These are phyloP conservation scores for Penicillium crustosum DNA, from an alignment of 2,329 filamentous ascomycete species.

Conservation along the genomic window DNA sequence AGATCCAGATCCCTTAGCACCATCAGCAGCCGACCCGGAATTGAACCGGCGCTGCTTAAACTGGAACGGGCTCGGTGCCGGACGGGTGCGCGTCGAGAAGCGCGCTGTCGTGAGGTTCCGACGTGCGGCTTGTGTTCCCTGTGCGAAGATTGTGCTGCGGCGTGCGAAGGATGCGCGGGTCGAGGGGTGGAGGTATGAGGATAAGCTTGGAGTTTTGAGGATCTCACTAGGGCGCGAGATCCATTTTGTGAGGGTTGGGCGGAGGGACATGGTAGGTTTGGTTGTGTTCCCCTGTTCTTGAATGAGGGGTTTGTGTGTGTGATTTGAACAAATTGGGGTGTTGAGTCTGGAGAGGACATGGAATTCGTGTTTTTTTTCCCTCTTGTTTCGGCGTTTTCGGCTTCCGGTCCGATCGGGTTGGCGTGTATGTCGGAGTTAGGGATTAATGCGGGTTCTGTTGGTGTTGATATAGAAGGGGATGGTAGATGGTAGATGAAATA, in stretches of 20 bases:
- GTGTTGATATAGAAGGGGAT: not conserved
- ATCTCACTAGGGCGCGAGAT: conserved; percentile 19
- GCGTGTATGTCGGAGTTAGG: conserved; percentile 6
- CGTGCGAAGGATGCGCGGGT: not conserved
- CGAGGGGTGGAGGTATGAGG: conserved; percentile 1
- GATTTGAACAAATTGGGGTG: not conserved
- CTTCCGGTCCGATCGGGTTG: conserved; percentile 11
- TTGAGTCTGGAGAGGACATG: not conserved
- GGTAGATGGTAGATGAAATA: not conserved
- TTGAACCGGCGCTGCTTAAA: conserved; percentile 26
- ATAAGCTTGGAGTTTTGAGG: conserved; percentile 9
- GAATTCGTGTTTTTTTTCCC: not conserved
- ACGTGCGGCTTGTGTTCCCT: not conserved
- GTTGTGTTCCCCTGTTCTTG: not conserved
- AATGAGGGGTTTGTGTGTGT: not conserved
- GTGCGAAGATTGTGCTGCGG: conserved; percentile 6
- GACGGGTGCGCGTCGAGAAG: not conserved
- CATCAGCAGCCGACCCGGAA: conserved; percentile 13
- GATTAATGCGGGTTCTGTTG: not conserved
- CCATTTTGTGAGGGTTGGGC: conserved; percentile 23
- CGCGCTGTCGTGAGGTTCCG: conserved; percentile 4
- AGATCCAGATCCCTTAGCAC: conserved; percentile 2
- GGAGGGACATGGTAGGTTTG: conserved; percentile 13
- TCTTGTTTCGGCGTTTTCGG: conserved; percentile 13
- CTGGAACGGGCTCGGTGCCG: conserved; percentile 2